These are phyloP conservation scores for Trichoderma endophyticum DNA, from an alignment of 2,329 filamentous ascomycete species.

Conservation along the genomic window DNA sequence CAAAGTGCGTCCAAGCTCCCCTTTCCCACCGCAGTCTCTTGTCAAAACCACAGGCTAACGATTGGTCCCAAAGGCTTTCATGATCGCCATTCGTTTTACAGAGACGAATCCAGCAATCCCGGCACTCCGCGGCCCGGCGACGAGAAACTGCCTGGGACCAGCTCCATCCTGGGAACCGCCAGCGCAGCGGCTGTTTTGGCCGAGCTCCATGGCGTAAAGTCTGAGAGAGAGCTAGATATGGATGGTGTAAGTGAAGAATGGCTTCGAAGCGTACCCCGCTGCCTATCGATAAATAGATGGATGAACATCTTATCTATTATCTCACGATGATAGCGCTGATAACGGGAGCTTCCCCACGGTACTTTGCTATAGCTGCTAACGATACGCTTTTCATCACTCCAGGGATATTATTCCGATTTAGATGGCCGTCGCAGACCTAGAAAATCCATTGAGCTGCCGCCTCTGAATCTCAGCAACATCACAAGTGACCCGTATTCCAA, in stretches of 20 bases:
- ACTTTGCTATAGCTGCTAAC: not conserved
- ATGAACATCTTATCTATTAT: slow-evolving; percentile 21
- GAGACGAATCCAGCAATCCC: slow-evolving; percentile 64
- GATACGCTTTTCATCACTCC: not conserved
- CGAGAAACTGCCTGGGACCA: slow-evolving; percentile 50
- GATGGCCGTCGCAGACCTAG: slow-evolving; percentile 63
- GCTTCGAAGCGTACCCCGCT: slow-evolving; percentile 25
- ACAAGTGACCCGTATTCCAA: slow-evolving; percentile 70
- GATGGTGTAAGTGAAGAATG: slow-evolving; percentile 59
- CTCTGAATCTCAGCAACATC: slow-evolving; percentile 59
- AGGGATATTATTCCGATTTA: slow-evolving; percentile 69
- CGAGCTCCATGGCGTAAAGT: slow-evolving; percentile 73
- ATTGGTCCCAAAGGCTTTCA: slow-evolving; percentile 28
- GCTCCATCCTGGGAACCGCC: slow-evolving; percentile 56
- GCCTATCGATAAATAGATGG: slow-evolving; percentile 30
- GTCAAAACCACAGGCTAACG: slow-evolving; percentile 21
- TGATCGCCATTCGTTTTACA: slow-evolving; percentile 54
- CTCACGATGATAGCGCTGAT: slow-evolving; percentile 11
- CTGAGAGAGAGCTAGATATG: slow-evolving; percentile 73
- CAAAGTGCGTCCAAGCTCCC: slow-evolving; percentile 30
- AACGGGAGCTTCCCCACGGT: not conserved
- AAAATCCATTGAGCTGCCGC: slow-evolving; percentile 69
- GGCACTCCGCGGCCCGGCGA: slow-evolving; percentile 67
- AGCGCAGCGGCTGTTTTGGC: slow-evolving; percentile 80
- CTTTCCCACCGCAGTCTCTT: slow-evolving; percentile 10